These are phyloP conservation scores for Rhodocollybia butyracea DNA, from an alignment of 768 basidiomycete genomes.

Conservation along the genomic window DNA sequence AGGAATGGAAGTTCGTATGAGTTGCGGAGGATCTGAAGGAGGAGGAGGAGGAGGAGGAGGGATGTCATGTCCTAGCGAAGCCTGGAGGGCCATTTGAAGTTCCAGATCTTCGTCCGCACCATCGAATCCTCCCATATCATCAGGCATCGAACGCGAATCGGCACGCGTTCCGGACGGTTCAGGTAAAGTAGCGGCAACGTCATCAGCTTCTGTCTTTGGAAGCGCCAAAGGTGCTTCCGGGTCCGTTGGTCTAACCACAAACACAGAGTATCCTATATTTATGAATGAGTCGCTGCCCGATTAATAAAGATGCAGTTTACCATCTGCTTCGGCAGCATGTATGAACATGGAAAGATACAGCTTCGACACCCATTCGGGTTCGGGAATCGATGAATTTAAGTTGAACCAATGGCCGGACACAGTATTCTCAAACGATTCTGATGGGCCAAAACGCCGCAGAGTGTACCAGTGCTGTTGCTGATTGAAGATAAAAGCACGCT, in stretches of 20 bases:
- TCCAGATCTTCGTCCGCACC: conserved; percentile 82
- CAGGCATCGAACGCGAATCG: neutral
- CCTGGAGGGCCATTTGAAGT: conserved; percentile 84
- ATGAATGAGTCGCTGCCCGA: neutral
- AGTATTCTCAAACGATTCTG: conserved; percentile 34
- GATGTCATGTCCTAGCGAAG: conserved; percentile 50
- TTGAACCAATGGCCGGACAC: conserved; percentile 83
- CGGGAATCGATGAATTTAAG: conserved; percentile 68
- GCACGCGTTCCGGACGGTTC: conserved; percentile 37
- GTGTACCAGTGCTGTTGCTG: conserved; percentile 89
- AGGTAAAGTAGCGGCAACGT: conserved; percentile 61
- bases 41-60: conserved; percentile 11
- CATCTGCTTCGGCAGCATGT: conserved; percentile 66
- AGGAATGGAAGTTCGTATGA: conserved; percentile 24
- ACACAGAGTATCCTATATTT: conserved; percentile 70
- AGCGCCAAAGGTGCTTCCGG: conserved; percentile 49
- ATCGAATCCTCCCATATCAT: conserved; percentile 16
- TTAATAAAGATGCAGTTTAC: conserved; percentile 31
- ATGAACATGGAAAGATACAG: conserved; percentile 78
- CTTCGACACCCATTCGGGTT: conserved; percentile 81
- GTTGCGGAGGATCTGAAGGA: conserved; percentile 22
- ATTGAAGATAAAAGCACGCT: conserved; percentile 87
- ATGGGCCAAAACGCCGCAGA: conserved; percentile 71
- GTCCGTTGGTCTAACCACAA: conserved; percentile 69
- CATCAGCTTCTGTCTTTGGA: conserved; percentile 68